Conservation (phyloP, 2,329 filamentous ascomycete genomes). For the Colletotrichum cordylinicola region DNA sequence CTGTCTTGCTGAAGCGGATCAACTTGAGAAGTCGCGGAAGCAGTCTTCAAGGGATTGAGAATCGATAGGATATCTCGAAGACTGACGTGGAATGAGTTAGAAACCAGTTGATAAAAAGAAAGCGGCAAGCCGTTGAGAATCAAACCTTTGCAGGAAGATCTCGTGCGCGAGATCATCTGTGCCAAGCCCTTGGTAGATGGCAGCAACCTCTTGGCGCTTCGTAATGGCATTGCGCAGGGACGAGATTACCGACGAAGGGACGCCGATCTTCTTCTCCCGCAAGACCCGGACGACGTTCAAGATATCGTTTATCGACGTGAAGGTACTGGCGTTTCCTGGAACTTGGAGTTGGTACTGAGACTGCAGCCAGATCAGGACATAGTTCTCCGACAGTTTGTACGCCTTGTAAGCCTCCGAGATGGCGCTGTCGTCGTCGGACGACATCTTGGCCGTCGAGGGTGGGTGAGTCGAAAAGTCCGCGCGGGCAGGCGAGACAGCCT, state of each 20-base stretch:
- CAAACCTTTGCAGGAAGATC: background rate
- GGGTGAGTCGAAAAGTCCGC: too few relatives aligned
- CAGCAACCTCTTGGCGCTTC: background rate
- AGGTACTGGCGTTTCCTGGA: background rate
- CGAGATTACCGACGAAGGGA: background rate
- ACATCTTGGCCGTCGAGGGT: too few relatives aligned
- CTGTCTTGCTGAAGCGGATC: too few relatives aligned
- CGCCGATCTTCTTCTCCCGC: background rate
- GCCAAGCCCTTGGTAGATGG: background rate
- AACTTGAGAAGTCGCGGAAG: too few relatives aligned
- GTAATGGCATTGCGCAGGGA: background rate
- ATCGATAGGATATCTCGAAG: background rate
- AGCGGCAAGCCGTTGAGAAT: background rate
- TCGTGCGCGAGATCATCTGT: background rate
- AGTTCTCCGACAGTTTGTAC: background rate
- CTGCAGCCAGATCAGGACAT: background rate
- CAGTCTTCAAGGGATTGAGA: too few relatives aligned
- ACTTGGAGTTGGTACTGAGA: background rate
- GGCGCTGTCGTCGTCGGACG: background rate
- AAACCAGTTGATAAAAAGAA: background rate
- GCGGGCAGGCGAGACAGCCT: too few relatives aligned
- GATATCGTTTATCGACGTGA: background rate
- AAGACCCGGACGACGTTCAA: background rate
- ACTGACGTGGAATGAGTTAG: background rate
- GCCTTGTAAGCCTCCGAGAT: background rate